Evolutionary conservation across 1,284 basidiomycete species (phyloP).

Genomic region (Malassezia psittaci): DNA sequence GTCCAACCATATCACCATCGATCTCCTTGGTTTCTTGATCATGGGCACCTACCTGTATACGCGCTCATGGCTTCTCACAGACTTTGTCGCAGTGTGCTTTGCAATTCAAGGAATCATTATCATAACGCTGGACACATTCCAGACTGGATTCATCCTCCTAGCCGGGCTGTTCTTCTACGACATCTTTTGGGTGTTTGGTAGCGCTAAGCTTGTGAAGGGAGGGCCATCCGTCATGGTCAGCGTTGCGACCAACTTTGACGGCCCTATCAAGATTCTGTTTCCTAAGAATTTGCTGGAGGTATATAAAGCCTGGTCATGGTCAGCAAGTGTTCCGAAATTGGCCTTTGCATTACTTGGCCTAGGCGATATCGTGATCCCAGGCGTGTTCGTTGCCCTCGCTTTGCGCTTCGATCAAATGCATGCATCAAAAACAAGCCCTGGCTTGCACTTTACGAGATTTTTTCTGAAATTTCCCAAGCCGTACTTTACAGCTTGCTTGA

Average conservation of each 20-base stretch:
- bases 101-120: conserved; percentile 70
- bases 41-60: conserved; percentile 59
- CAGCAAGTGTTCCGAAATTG: conserved; percentile 13
- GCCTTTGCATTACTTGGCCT: conserved; percentile 72
- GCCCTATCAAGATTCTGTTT: conserved; percentile 63
- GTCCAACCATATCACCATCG: background rate
- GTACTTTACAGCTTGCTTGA: conserved; percentile 66
- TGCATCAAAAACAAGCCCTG: conserved; percentile 49
- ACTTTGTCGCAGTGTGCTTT: conserved; percentile 73
- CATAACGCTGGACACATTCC: conserved; percentile 79
- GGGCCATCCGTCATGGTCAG: conserved; percentile 44
- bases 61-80: conserved; percentile 61
- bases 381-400: conserved; percentile 76
- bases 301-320: conserved; percentile 11
- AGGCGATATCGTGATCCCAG: conserved; percentile 80
- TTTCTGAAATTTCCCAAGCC: conserved; percentile 56
- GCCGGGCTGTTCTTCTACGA: conserved; percentile 45
- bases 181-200: conserved; percentile 46
- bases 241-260: conserved; percentile 80
- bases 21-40: conserved; percentile 51
- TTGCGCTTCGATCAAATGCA: conserved; percentile 68
- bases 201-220: background rate
- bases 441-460: conserved; percentile 24
- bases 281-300: conserved; percentile 47
- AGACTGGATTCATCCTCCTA: conserved; percentile 73